Conservation (phyloP, 352 stramenopile species). For the Phytophthora pistaciae region DNA sequence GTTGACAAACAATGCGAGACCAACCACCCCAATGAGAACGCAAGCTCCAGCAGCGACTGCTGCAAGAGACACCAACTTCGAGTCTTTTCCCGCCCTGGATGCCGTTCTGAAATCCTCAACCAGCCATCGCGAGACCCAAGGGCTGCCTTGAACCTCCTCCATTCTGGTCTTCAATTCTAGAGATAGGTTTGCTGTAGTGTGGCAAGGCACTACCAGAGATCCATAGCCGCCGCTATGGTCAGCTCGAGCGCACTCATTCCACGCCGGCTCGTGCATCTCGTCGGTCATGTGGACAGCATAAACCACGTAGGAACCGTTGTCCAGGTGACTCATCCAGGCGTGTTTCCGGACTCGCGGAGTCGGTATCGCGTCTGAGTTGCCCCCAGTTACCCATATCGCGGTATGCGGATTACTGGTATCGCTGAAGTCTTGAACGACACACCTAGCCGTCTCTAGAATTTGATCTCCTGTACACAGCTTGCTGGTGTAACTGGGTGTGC, state of each 20-base stretch:
- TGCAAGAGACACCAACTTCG: slow-evolving; percentile 15
- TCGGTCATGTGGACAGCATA: slow-evolving; percentile 22
- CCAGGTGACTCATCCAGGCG: slow-evolving; percentile 7
- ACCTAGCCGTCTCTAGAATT: slow-evolving; percentile 26
- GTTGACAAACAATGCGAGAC: background rate
- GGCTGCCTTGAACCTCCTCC: slow-evolving; percentile 15
- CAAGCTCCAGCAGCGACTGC: slow-evolving; percentile 11
- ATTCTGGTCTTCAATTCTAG: background rate
- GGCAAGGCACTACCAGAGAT: slow-evolving; percentile 23
- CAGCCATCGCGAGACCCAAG: slow-evolving; percentile 24
- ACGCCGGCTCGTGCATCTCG: slow-evolving; percentile 12
- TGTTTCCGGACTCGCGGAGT: slow-evolving; percentile 14
- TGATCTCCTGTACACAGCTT: slow-evolving; percentile 17
- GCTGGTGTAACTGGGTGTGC: slow-evolving; percentile 11
- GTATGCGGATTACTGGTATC: background rate
- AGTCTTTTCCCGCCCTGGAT: background rate
- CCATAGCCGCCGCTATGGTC: slow-evolving; percentile 22
- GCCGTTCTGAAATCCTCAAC: slow-evolving; percentile 5
- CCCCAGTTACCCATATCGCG: slow-evolving; percentile 31
- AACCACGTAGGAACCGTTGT: slow-evolving; percentile 24
- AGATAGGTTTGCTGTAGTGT: slow-evolving; percentile 13
- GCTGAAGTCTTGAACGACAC: slow-evolving; percentile 26
- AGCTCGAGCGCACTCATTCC: slow-evolving; percentile 1
- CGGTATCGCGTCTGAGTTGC: slow-evolving; percentile 17
- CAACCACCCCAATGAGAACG: background rate